Evolutionary conservation across 2,329 filamentous ascomycete species (phyloP).

Genomic region (Emergomyces orientalis): DNA sequence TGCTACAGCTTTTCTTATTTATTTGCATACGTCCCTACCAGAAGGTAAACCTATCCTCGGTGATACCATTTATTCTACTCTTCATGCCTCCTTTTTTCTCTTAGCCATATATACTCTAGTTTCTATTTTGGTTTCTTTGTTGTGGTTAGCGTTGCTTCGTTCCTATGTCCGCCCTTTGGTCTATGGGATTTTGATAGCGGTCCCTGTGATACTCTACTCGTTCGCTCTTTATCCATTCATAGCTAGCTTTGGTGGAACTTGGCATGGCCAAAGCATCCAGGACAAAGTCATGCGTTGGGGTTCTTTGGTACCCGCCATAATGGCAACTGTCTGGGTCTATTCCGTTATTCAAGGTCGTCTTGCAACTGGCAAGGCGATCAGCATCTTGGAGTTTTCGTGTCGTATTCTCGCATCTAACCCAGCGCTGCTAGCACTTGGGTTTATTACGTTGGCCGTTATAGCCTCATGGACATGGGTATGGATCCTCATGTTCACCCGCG

Average conservation of each 20-base stretch:
- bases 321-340: slow-evolving; percentile 72
- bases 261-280: slow-evolving; percentile 68
- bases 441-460: slow-evolving; percentile 63
- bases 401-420: slow-evolving; percentile 78
- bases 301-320: slow-evolving; percentile 63
- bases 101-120: slow-evolving; percentile 85
- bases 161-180: slow-evolving; percentile 84
- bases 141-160: slow-evolving; percentile 82
- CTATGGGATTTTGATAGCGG: slow-evolving; percentile 67
- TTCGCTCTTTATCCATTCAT: slow-evolving; percentile 89
- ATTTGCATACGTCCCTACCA: slow-evolving; percentile 73
- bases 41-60: slow-evolving; percentile 57
- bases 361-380: slow-evolving; percentile 71
- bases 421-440: slow-evolving; percentile 72
- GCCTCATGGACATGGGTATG: slow-evolving; percentile 91
- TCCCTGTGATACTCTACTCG: slow-evolving; percentile 75
- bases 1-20: slow-evolving; percentile 80
- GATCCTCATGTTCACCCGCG: slow-evolving; percentile 91
- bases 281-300: slow-evolving; percentile 84
- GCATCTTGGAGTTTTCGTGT: slow-evolving; percentile 85
- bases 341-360: slow-evolving; percentile 71
- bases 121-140: slow-evolving; percentile 73
- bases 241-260: slow-evolving; percentile 72
- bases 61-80: slow-evolving; percentile 86
- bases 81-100: slow-evolving; percentile 79